Evolutionary conservation across 495 filamentous ascomycete genomes (phyloP), one percentile per base, ranked within the genome.

Genomic region (Hypoxylon intermedium): DNA sequence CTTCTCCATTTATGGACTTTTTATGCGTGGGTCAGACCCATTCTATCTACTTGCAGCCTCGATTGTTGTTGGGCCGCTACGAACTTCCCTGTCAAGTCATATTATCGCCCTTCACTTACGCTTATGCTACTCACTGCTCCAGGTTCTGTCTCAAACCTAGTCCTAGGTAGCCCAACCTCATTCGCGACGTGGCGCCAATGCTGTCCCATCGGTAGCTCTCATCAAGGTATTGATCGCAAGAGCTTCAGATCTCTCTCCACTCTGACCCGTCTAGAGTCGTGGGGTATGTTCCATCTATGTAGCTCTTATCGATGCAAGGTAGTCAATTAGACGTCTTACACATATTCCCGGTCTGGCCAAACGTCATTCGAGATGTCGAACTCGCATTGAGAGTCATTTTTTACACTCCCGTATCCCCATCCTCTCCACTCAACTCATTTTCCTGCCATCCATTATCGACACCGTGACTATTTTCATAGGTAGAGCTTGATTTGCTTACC

Each of bases 121-220:
- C 41, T 31, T 55, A 31, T 60, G 60, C 70, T 62, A 73, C 73
- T 67, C 53, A 61, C 47, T 62, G 53, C 67, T 58, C 54, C 59
- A 65, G 61, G 66, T n/a, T 72, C 62, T 57, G 53, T 50, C 42
- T 64, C 50, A 55, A 59, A 53, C 63, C 52, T 53, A 53, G 60
- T 67, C 63, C 56, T 53, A 50, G n/a, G n/a, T n/a, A n/a, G 60
- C 67, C 71, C 74, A 72, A 75, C 46, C 73, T 69, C 67, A 63
- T 53, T 73, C 72, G 75, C 77, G 75, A 81, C 79, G 79, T 83
- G 79, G 79, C 78, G 74, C 78, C 73, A 78, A 69, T 78, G 58
- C 71, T 67, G 46, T 63, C 59, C 68, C 58, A 57, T 77, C 75
- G 76, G 74, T 76, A 66, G 66, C 40, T 48, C 63, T 42, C 50